These are phyloP conservation scores for Colletotrichum truncatum DNA, from an alignment of 2,329 filamentous ascomycete species.

Conservation along the genomic window DNA sequence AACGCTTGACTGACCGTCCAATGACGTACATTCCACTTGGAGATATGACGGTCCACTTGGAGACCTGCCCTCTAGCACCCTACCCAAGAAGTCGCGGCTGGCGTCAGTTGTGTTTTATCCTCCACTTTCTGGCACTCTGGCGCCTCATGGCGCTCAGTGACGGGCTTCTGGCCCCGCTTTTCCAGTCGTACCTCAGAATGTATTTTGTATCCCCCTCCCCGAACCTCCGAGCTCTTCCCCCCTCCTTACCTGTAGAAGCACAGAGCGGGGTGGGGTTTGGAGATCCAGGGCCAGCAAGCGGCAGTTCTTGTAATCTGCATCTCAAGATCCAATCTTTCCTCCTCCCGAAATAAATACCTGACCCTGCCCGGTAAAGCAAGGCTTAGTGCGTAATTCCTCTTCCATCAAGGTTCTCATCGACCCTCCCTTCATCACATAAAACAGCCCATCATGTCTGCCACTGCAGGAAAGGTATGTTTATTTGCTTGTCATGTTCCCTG, in stretches of 20 bases:
- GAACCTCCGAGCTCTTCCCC: conserved; percentile 25
- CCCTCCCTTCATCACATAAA: conserved; percentile 8
- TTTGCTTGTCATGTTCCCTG: conserved; percentile 4
- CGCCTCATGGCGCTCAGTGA: conserved; percentile 2
- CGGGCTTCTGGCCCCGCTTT: conserved; percentile 21
- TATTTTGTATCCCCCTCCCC: conserved; percentile 13
- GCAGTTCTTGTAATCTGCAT: conserved; percentile 24
- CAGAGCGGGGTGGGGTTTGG: conserved; percentile 26
- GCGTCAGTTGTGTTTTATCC: conserved; percentile 20
- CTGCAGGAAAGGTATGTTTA: conserved; percentile 31
- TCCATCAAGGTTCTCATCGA: conserved; percentile 33
- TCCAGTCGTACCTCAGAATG: not conserved
- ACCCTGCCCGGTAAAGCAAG: conserved; percentile 20
- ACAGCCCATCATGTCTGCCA: conserved; percentile 30
- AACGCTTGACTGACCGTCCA: not conserved
- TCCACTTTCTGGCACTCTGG: conserved; percentile 1
- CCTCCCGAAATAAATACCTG: conserved; percentile 28
- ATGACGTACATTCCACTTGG: too few species aligned
- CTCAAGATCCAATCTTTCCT: not conserved
- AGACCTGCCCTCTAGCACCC: too few species aligned
- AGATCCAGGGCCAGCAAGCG: conserved; percentile 18
- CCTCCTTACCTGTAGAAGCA: not conserved
- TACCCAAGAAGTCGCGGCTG: conserved; percentile 11
- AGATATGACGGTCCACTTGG: too few species aligned
- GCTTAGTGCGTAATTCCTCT: conserved; percentile 17